Evolutionary conservation across 805 yeast genomes (phyloP), one percentile per base, ranked within the genome.

Genomic region (Nakazawaea laoshanensis): DNA sequence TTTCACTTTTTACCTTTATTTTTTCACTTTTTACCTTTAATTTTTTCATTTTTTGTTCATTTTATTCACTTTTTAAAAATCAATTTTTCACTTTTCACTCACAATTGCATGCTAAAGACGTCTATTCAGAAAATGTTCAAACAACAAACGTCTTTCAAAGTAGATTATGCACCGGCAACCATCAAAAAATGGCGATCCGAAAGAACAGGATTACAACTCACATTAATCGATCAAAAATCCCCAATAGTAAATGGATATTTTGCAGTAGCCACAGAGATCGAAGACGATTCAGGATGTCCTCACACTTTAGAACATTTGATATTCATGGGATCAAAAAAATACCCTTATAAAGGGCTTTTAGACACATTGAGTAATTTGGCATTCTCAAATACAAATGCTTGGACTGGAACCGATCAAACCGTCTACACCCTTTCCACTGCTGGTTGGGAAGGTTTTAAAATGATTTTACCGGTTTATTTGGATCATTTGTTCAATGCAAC

Each of bases 381-480:
- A 41, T 82, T 79, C 55, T 81, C 95, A 2, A 67, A 75, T 4
- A 92, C 97, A 0, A 92, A 92, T 50, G 98, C 98, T 0, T 88
- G 96, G 96, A 92, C 98, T 0, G 86, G 81, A 1, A 85, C 92
- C 4, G 97, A 92, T 56, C 94, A 85, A 50, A 92, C 98, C 0
- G 96, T 87, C 2, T 92, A 92, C 47, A 86, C 96, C 2, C 63
- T 92, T 36, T 70, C 81, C 7, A 77, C 94, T 24, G 97, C 97
- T 1, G 97, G 97, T 7, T 88, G 96, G 95, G 85, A 84, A 36
- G 97, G 96, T 1, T 92, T 92, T 57, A 73, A 71, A 30, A 68
- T 77, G 40, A 59, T 92, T 19, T 66, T 92, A 19, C 97, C 98
- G 0, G 78, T 87, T 3, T 92, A 89, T 52, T 57, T 92, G 43